phyloP scores from a whole-genome alignment of 2,329 filamentous ascomycete genomes.

The Alternaria dauci region DNA sequence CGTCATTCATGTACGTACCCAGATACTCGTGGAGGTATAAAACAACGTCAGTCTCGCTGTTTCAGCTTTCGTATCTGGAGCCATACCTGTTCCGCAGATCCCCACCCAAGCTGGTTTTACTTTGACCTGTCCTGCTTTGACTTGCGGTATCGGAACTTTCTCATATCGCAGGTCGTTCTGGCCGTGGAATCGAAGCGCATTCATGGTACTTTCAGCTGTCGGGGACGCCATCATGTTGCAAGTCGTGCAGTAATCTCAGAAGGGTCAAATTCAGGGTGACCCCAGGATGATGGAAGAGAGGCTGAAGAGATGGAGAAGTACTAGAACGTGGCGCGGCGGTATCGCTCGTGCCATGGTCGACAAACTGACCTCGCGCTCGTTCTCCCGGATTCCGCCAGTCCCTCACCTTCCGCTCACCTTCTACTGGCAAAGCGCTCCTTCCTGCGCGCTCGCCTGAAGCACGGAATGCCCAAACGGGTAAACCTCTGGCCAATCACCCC shows the following conservation, averaged over 20 bases:
- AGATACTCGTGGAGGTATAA: constrained; percentile 59
- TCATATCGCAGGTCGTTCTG: constrained; percentile 56
- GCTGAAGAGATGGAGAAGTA: constrained; percentile 12
- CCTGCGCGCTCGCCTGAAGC: constrained; percentile 5
- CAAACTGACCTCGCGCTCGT: constrained; percentile 4
- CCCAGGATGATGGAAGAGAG: constrained; percentile 8
- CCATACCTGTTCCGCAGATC: constrained; percentile 53
- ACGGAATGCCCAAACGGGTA: constrained; percentile 34
- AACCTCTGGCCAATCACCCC: constrained; percentile 33
- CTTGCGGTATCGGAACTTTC: constrained; percentile 52
- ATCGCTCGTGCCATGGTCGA: not conserved
- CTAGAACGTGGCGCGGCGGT: not conserved
- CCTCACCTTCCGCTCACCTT: constrained; percentile 5
- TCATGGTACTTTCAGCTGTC: constrained; percentile 48
- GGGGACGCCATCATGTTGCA: constrained; percentile 7
- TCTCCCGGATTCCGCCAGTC: not conserved
- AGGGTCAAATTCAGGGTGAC: not conserved
- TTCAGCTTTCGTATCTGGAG: no score
- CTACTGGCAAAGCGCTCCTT: constrained; percentile 18
- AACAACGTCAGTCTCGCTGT: constrained; percentile 10
- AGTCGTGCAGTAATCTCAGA: not conserved
- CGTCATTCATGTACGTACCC: constrained; percentile 16
- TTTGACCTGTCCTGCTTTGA: constrained; percentile 55
- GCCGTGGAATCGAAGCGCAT: constrained; percentile 58
- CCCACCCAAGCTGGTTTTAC: constrained; percentile 54